Conservation (phyloP, 164 flowering plant species). For the Liquidambar formosana region DNA sequence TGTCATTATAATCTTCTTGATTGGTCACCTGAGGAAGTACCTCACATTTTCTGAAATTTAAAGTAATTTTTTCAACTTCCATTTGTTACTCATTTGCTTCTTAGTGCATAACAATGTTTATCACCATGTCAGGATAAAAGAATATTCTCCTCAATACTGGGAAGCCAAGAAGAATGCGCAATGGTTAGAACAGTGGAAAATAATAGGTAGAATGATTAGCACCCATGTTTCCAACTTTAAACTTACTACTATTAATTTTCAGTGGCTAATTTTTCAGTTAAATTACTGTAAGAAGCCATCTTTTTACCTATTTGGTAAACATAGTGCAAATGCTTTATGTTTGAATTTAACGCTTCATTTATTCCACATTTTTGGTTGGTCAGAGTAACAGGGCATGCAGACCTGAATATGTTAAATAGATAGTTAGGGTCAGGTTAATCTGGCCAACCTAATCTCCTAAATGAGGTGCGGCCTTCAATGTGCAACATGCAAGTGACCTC, state of each 20-base stretch:
- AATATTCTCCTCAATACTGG: conserved; percentile 28
- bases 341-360: too few relatives aligned
- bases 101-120: conserved; percentile 4
- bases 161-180: conserved; percentile 29
- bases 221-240: not conserved
- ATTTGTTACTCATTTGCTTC: not conserved
- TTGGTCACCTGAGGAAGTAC: not conserved
- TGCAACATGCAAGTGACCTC: too few relatives aligned
- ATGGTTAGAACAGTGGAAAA: conserved; percentile 19
- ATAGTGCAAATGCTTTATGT: too few relatives aligned
- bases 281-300: not conserved
- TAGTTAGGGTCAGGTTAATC: too few relatives aligned
- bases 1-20: conserved; percentile 1
- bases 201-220: conserved; percentile 26
- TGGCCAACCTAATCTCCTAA: too few relatives aligned
- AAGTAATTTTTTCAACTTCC: conserved; percentile 2
- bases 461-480: too few relatives aligned
- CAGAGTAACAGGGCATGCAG: too few relatives aligned
- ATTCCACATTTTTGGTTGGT: too few relatives aligned
- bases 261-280: not conserved
- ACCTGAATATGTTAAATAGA: too few relatives aligned
- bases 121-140: conserved; percentile 36
- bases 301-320: not conserved
- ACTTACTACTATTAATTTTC: not conserved
- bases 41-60: not conserved